Evolutionary conservation across 257 asterid genomes (phyloP).

Genomic region (Sherardia arvensis): DNA sequence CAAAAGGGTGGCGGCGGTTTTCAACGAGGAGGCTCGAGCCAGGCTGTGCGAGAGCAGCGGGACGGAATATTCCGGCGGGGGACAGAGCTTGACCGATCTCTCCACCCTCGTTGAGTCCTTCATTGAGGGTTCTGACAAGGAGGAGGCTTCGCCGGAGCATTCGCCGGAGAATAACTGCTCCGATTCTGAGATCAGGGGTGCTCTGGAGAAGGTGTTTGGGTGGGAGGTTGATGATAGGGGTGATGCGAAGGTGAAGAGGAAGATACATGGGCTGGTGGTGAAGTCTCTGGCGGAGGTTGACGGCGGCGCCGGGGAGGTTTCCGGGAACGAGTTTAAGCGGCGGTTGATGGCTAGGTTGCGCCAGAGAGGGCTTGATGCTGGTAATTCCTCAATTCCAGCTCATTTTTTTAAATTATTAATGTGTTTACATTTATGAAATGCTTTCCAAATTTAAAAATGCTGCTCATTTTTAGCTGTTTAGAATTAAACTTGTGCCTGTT

Average conservation of each 20-base stretch:
- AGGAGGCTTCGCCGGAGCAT: neutral
- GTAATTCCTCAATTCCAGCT: slow-evolving; percentile 10
- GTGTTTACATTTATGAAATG: no score
- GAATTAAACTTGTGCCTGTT: no score
- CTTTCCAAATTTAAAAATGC: no score
- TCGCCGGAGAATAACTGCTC: slow-evolving; percentile 1
- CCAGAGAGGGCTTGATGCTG: slow-evolving; percentile 26
- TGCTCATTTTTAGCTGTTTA: no score
- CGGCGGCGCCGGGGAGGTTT: neutral
- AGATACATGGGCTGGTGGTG: slow-evolving; percentile 12
- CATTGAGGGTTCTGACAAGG: slow-evolving; percentile 31
- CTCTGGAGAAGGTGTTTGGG: slow-evolving; percentile 13
- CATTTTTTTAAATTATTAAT: no score
- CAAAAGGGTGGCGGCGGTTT: slow-evolving; percentile 48
- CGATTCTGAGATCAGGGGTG: slow-evolving; percentile 11
- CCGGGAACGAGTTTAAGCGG: slow-evolving; percentile 22
- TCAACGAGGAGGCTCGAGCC: slow-evolving; percentile 45
- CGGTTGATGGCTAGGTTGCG: slow-evolving; percentile 30
- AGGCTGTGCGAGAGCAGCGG: slow-evolving; percentile 69
- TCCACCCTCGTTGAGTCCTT: slow-evolving; percentile 58
- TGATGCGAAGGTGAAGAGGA: slow-evolving; percentile 7
- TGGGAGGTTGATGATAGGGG: neutral
- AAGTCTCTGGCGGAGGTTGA: slow-evolving; percentile 10
- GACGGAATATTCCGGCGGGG: slow-evolving; percentile 51
- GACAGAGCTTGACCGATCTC: slow-evolving; percentile 28